Evolutionary conservation across 164 flowering plant species (phyloP).

Genomic region (Vitis vinifera): ASM3070453v1 NC_081808.1:3005501-3006000

Average conservation of each 20-base stretch:
- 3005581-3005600: slow-evolving; percentile 9
- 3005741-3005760: slow-evolving; percentile 24
- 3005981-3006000: slow-evolving; percentile 25
- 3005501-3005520: slow-evolving; percentile 11
- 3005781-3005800: slow-evolving; percentile 10
- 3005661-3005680: background rate
- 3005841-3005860: slow-evolving; percentile 18
- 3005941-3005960: slow-evolving; percentile 19
- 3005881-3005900: slow-evolving; percentile 34
- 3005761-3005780: slow-evolving; percentile 23
- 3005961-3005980: slow-evolving; percentile 12
- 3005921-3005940: slow-evolving; percentile 32
- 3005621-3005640: slow-evolving; percentile 9
- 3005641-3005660: slow-evolving; percentile 18
- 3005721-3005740: slow-evolving; percentile 17
- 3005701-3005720: slow-evolving; percentile 18
- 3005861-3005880: slow-evolving; percentile 18
- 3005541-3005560: slow-evolving; percentile 37
- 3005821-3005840: slow-evolving; percentile 11
- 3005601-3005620: slow-evolving; percentile 12
- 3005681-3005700: background rate
- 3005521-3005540: slow-evolving; percentile 20
- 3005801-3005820: slow-evolving; percentile 13
- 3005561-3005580: slow-evolving; percentile 13
- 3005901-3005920: slow-evolving; percentile 51